Evolutionary conservation across 768 basidiomycete species (phyloP).

Genomic region (Myochromella boudieri): DNA sequence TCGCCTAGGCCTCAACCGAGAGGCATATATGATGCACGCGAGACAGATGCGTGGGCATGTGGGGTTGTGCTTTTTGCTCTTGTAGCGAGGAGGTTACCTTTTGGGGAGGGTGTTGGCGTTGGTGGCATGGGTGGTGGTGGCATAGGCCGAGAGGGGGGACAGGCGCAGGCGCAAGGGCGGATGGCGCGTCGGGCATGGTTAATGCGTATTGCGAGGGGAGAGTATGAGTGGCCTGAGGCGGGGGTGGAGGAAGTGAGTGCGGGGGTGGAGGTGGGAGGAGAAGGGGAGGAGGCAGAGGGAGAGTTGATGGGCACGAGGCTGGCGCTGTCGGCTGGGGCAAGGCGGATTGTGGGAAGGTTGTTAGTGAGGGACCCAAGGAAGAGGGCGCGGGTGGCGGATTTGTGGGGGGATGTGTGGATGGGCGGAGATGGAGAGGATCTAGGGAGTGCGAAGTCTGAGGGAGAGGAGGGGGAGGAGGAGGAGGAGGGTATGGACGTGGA

Average conservation of each 20-base stretch:
- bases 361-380: constrained; percentile 70
- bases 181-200: constrained; percentile 57
- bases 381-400: constrained; percentile 57
- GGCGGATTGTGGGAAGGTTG: constrained; percentile 55
- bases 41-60: constrained; percentile 88
- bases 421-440: constrained; percentile 20
- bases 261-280: neutral
- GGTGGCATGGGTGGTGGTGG: constrained; percentile 11
- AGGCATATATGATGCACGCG: constrained; percentile 75
- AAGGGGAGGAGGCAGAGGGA: constrained; percentile 20
- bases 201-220: constrained; percentile 78
- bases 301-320: constrained; percentile 36
- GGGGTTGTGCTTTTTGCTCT: constrained; percentile 87
- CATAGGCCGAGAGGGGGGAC: constrained; percentile 24
- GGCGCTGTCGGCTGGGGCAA: constrained; percentile 43
- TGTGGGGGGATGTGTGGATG: constrained; percentile 64
- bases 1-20: constrained; percentile 21
- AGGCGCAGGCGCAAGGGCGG: constrained; percentile 24
- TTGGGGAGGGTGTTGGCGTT: constrained; percentile 55
- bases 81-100: constrained; percentile 69
- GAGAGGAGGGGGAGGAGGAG: constrained; percentile 15
- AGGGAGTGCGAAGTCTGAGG: neutral
- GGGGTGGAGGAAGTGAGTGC: neutral
- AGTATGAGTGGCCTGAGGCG: constrained; percentile 68
- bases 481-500: constrained; percentile 2